Conservation (phyloP, 1,284 basidiomycete genomes). For the Rugosomyces carneus region DNA sequence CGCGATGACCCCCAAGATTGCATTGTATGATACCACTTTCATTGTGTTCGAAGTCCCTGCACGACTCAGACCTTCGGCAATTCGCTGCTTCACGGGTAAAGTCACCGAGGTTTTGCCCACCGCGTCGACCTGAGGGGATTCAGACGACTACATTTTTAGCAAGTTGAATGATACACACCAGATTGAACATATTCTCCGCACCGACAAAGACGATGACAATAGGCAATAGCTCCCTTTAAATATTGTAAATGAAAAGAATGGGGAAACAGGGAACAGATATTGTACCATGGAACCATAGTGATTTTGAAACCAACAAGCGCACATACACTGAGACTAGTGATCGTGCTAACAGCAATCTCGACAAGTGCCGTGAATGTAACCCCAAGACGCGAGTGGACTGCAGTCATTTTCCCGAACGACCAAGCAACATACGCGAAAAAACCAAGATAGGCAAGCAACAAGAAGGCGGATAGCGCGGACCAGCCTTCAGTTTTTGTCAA, state of each 20-base stretch:
- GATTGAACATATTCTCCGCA: slow-evolving; percentile 94
- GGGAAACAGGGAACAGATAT: slow-evolving; percentile 8
- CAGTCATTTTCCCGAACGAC: slow-evolving; percentile 74
- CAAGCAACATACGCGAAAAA: slow-evolving; percentile 77
- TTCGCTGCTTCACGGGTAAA: slow-evolving; percentile 87
- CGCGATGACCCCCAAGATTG: slow-evolving; percentile 76
- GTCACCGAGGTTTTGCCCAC: slow-evolving; percentile 87
- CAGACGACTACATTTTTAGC: background rate
- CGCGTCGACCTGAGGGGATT: slow-evolving; percentile 65
- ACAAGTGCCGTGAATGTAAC: slow-evolving; percentile 91
- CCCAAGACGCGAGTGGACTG: slow-evolving; percentile 88
- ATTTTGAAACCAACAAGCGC: slow-evolving; percentile 80
- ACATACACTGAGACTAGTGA: slow-evolving; percentile 90
- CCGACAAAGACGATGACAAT: slow-evolving; percentile 95
- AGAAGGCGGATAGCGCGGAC: slow-evolving; percentile 62
- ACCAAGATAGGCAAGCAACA: slow-evolving; percentile 75
- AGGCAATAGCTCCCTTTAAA: slow-evolving; percentile 72
- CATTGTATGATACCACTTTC: slow-evolving; percentile 85
- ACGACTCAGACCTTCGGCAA: slow-evolving; percentile 82
- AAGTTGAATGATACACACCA: slow-evolving; percentile 46
- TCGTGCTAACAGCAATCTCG: slow-evolving; percentile 86
- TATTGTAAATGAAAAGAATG: slow-evolving; percentile 5
- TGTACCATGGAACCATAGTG: slow-evolving; percentile 83
- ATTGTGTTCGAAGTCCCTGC: slow-evolving; percentile 90
- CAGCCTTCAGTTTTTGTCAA: slow-evolving; percentile 36